Evolutionary conservation across 192 early-diverging fungal genomes (phyloP), one percentile per base, ranked within the genome.

Genomic region (Backusella macrospora): DNA sequence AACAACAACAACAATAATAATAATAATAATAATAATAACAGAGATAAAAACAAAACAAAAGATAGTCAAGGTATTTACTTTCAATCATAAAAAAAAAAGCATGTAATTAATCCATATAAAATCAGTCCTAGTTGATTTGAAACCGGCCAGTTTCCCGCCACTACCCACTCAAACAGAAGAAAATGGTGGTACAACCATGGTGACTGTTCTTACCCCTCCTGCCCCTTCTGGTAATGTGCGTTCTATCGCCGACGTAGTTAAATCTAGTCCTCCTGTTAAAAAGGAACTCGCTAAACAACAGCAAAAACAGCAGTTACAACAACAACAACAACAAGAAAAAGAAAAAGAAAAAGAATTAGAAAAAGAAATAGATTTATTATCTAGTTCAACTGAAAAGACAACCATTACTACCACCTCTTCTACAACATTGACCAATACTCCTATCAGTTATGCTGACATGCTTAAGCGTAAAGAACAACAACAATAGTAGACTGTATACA

Each of bases 391-490:
- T 26, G 62, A 45, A 59, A 52, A 52, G 49, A 43, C 45, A 34
- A 15, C 40, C 71, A 44, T 44, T 34, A 43, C 71, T 13, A 21
- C 49, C 42, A 6, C 49, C 29, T 47, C n/a, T 15, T 16, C 21
- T 13, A 38, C 14, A 0, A 15, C 29, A 52, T n/a, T 52, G 48
- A 52, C 18, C 5, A 64, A 46, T 43, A 29, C 62, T 73, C 45
- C 63, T 7, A 48, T 73, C 49, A 73, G 72, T 26, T 73, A 73
- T 66, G 72, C 72, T 40, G 72, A 73, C n/a, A 73, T 73, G 64
- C n/a, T 73, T 14, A 73, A 73, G 18, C 42, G 45, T 14, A 65
- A 73, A 16, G 26, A 49, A 52, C 52, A 49, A 1, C 16, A 49
- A 13, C 12, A 29, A n/a, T 9, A 43, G 6, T 9, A n/a, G 43